Conservation (phyloP, 148 eudicot species). For the Chenopodium suecicum region DNA sequence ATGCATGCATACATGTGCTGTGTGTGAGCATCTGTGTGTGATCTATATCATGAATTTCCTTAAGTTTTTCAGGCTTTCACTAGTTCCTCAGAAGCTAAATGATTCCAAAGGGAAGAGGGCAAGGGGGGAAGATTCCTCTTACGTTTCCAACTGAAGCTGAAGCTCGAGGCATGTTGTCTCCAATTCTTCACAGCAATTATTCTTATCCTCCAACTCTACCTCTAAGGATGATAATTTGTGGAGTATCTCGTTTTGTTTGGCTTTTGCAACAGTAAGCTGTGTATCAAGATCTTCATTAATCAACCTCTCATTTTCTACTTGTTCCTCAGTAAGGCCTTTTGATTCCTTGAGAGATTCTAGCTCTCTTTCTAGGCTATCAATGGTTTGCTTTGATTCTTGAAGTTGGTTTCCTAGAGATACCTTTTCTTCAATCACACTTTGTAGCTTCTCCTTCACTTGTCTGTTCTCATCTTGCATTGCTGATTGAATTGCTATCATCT, state of each 20-base stretch:
- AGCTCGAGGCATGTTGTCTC: conserved; percentile 84
- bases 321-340: conserved; percentile 53
- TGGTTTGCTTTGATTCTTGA: conserved; percentile 38
- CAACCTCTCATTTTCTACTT: conserved; percentile 63
- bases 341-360: conserved; percentile 42
- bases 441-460: conserved; percentile 30
- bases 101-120: no score
- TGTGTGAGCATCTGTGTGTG: neutral
- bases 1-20: no score
- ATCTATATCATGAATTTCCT: neutral
- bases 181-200: conserved; percentile 66
- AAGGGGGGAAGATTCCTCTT: neutral
- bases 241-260: conserved; percentile 46
- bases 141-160: conserved; percentile 94
- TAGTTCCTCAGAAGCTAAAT: no score
- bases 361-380: conserved; percentile 43
- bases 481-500: conserved; percentile 45
- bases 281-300: conserved; percentile 75
- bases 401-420: conserved; percentile 37
- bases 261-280: conserved; percentile 59
- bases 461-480: conserved; percentile 35
- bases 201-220: conserved; percentile 71
- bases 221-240: conserved; percentile 68
- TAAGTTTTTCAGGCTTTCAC: no score
- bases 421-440: conserved; percentile 30